Conservation (phyloP, 1,139 yeast species). For the Kurtzmaniella quercitrusa region DNA sequence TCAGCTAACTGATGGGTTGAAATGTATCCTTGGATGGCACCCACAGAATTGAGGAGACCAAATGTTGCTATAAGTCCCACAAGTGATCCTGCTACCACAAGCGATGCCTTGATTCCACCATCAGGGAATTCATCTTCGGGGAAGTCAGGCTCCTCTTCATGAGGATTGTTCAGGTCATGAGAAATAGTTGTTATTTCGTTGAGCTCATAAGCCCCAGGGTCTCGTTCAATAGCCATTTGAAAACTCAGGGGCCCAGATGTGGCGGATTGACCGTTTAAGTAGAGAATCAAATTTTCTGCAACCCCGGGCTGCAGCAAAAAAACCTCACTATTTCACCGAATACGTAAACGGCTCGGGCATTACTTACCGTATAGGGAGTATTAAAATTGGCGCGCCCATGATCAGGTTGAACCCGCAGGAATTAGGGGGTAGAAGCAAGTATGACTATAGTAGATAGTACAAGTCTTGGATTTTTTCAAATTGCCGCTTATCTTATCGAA, state of each 20-base stretch:
- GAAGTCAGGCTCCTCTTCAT: neutral
- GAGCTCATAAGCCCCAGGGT: neutral
- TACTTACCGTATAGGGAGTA: no score
- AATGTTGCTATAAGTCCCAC: constrained; percentile 29
- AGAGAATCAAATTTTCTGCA: neutral
- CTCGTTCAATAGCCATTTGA: neutral
- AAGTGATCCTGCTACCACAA: constrained; percentile 32
- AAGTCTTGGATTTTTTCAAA: no score
- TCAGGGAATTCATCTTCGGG: constrained; percentile 15
- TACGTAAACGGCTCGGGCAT: no score
- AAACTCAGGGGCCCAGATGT: neutral
- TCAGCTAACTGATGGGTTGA: constrained; percentile 28
- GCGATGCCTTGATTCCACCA: constrained; percentile 30
- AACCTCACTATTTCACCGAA: neutral
- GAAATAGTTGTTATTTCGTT: neutral
- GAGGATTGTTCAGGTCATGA: neutral
- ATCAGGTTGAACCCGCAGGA: no score
- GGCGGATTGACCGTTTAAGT: neutral
- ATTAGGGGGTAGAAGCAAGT: no score
- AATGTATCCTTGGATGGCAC: constrained; percentile 34
- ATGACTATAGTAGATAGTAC: no score
- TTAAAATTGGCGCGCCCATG: no score
- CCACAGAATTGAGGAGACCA: constrained; percentile 32
- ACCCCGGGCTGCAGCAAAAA: neutral
- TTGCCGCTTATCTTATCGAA: no score